Conservation (phyloP, 305 asterid genomes). For the Fraxinus sp. region DNA sequence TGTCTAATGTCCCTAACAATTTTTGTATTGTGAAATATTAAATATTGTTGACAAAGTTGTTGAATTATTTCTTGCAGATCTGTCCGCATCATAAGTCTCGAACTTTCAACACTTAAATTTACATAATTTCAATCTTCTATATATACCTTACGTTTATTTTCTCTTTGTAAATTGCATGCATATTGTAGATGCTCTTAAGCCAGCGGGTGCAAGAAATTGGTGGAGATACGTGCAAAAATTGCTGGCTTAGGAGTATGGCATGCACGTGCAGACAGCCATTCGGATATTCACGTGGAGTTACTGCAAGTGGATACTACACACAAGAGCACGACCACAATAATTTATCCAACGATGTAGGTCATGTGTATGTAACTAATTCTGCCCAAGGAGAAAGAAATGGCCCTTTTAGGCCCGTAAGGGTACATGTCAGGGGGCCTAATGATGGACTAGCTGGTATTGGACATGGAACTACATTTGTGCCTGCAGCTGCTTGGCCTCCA, state of each 20-base stretch:
- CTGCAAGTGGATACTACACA: slow-evolving; percentile 64
- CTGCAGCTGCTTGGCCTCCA: slow-evolving; percentile 90
- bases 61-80: slow-evolving; percentile 18
- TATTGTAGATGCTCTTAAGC: slow-evolving; percentile 80
- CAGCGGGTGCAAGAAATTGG: slow-evolving; percentile 93
- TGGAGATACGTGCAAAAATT: slow-evolving; percentile 79
- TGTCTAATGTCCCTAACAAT: neutral
- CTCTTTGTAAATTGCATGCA: slow-evolving; percentile 17
- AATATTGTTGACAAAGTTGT: too few relatives aligned
- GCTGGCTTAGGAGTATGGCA: slow-evolving; percentile 66
- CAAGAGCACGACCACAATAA: slow-evolving; percentile 66
- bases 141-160: slow-evolving; percentile 20
- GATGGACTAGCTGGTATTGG: slow-evolving; percentile 98
- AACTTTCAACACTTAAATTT: slow-evolving; percentile 16
- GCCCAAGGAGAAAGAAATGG: slow-evolving; percentile 80
- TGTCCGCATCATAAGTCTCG: neutral
- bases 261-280: slow-evolving; percentile 81
- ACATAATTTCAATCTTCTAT: neutral
- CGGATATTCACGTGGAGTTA: slow-evolving; percentile 60
- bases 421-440: slow-evolving; percentile 74
- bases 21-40: too few relatives aligned
- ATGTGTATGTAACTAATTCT: slow-evolving; percentile 65
- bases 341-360: slow-evolving; percentile 58
- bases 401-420: slow-evolving; percentile 76
- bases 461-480: slow-evolving; percentile 76